phyloP scores from a whole-genome alignment of 2,329 filamentous ascomycete genomes.

The Talaromyces sp. region DNA sequence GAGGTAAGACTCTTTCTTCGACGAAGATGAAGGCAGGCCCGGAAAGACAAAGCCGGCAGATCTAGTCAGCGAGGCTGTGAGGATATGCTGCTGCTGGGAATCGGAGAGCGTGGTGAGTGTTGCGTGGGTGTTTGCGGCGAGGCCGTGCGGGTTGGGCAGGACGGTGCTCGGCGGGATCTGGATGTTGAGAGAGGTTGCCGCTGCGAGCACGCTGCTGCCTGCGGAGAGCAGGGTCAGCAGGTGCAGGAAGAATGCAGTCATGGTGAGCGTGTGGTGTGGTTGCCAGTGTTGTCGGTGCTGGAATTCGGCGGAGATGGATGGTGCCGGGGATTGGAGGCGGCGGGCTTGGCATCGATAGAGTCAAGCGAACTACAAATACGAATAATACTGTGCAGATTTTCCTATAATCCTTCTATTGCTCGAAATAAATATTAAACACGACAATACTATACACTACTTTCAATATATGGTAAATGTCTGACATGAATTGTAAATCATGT shows the following conservation, averaged over 20 bases:
- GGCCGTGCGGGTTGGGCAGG: constrained; percentile 38
- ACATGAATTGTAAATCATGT: neutral
- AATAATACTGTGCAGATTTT: neutral
- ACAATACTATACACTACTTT: neutral
- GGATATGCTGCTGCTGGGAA: constrained; percentile 35
- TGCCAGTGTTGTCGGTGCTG: neutral
- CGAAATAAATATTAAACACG: neutral
- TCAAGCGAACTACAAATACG: too few relatives aligned
- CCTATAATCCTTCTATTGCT: neutral
- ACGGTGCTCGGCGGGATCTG: constrained; percentile 29
- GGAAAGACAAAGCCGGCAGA: constrained; percentile 70
- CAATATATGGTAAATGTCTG: neutral
- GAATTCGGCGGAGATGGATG: neutral
- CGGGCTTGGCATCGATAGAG: too few relatives aligned
- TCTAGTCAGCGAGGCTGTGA: constrained; percentile 60
- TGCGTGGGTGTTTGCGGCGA: constrained; percentile 45
- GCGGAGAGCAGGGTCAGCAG: constrained; percentile 16
- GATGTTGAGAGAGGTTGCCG: constrained; percentile 31
- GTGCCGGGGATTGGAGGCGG: too few relatives aligned
- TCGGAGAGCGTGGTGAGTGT: constrained; percentile 43
- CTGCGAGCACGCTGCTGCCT: constrained; percentile 9
- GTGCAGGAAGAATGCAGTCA: constrained; percentile 9
- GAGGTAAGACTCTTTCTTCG: constrained; percentile 60
- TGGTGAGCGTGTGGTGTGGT: constrained; percentile 12
- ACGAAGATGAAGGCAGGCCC: constrained; percentile 45